Conservation (phyloP, 1,284 basidiomycete genomes). For the Abortiporus biennis region DNA sequence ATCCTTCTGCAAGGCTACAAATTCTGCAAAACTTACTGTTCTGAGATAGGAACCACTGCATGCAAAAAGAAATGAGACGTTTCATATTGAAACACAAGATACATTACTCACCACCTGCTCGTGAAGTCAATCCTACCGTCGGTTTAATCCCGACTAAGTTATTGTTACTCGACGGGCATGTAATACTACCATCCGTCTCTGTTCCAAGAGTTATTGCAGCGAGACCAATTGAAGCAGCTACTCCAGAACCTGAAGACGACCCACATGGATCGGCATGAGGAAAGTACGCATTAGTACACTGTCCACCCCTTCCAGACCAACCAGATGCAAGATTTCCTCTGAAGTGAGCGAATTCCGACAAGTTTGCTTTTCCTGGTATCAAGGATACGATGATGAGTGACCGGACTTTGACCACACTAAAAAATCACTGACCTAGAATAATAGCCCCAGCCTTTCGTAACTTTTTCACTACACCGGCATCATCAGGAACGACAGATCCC, state of each 20-base stretch:
- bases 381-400: too few relatives aligned
- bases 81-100: not conserved
- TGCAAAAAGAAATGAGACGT: constrained; percentile 5
- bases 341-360: constrained; percentile 26
- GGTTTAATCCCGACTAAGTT: constrained; percentile 44
- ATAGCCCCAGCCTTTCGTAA: constrained; percentile 39
- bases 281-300: constrained; percentile 32
- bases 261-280: constrained; percentile 53
- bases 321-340: constrained; percentile 27
- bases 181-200: constrained; percentile 60
- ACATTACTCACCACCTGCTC: constrained; percentile 31
- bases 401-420: too few relatives aligned
- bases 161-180: constrained; percentile 32
- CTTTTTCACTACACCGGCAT: constrained; percentile 31
- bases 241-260: constrained; percentile 56
- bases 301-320: constrained; percentile 36
- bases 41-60: constrained; percentile 53
- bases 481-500: constrained; percentile 33
- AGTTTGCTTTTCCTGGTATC: constrained; percentile 21
- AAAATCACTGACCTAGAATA: constrained; percentile 22
- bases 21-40: constrained; percentile 27
- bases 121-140: constrained; percentile 38
- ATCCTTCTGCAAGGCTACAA: not conserved
- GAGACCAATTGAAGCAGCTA: constrained; percentile 55
- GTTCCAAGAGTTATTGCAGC: constrained; percentile 49